Conservation (phyloP, 306 rosid genomes). For the Morella rubra region DNA sequence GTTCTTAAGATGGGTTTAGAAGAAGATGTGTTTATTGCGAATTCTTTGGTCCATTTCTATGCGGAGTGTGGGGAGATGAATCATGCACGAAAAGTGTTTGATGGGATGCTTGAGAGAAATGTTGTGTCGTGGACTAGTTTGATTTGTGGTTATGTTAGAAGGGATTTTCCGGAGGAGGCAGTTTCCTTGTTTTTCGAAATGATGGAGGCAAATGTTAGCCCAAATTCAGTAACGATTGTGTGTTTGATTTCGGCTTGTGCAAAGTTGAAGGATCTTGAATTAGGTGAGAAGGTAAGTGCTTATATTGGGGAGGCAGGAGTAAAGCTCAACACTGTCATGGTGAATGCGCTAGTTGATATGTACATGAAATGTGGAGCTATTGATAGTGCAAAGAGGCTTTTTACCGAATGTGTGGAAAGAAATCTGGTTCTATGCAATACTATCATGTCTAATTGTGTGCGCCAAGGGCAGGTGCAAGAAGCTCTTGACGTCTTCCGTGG, state of each 20-base stretch:
- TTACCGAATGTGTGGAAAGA: slow-evolving; percentile 44
- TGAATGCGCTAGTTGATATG: slow-evolving; percentile 78
- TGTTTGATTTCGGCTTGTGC: slow-evolving; percentile 79
- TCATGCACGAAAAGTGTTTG: slow-evolving; percentile 62
- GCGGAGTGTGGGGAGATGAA: slow-evolving; percentile 51
- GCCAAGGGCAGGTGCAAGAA: slow-evolving; percentile 49
- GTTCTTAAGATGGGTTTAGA: slow-evolving; percentile 63
- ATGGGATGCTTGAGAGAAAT: slow-evolving; percentile 65
- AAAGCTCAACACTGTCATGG: slow-evolving; percentile 50
- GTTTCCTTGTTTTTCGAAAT: slow-evolving; percentile 69
- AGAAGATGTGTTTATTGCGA: slow-evolving; percentile 52
- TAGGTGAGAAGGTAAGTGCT: slow-evolving; percentile 49
- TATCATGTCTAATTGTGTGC: slow-evolving; percentile 68
- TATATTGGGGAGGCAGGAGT: slow-evolving; percentile 48
- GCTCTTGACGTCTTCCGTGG: slow-evolving; percentile 44
- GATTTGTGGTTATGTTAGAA: slow-evolving; percentile 70
- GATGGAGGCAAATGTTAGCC: slow-evolving; percentile 51
- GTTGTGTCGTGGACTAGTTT: slow-evolving; percentile 88
- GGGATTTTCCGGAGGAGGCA: slow-evolving; percentile 47
- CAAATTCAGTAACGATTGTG: slow-evolving; percentile 65
- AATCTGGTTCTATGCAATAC: slow-evolving; percentile 78
- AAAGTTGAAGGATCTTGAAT: slow-evolving; percentile 63
- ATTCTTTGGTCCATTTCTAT: slow-evolving; percentile 69
- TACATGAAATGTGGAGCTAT: slow-evolving; percentile 71
- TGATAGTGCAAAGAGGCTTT: slow-evolving; percentile 44